Conservation (phyloP, 2,329 filamentous ascomycete genomes). For the Scolecobasidium constrictum region DNA sequence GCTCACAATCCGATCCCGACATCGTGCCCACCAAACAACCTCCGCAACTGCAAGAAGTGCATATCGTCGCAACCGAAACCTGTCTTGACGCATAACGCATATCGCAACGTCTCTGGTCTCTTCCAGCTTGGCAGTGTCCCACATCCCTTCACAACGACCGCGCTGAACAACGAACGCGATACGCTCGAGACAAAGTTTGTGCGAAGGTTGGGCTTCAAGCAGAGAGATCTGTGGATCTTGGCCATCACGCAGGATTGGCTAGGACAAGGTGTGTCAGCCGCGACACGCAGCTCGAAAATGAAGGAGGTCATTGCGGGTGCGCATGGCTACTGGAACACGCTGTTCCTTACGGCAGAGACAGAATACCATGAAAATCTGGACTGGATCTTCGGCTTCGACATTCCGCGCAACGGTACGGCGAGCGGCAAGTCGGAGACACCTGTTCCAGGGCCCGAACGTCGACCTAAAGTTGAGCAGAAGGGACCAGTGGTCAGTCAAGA, state of each 20-base stretch:
- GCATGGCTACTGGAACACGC: conserved; percentile 48
- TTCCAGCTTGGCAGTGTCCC: conserved; percentile 84
- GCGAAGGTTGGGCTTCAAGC: conserved; percentile 48
- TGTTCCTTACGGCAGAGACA: conserved; percentile 72
- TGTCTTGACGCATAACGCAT: conserved; percentile 55
- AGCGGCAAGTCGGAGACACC: conserved; percentile 46
- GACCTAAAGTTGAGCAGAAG: conserved; percentile 40
- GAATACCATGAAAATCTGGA: conserved; percentile 59
- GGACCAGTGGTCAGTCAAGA: conserved; percentile 39
- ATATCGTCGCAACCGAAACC: conserved; percentile 52
- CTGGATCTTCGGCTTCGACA: conserved; percentile 80
- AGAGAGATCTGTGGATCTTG: conserved; percentile 69
- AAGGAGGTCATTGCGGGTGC: conserved; percentile 73
- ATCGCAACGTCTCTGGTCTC: conserved; percentile 58
- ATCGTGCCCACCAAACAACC: conserved; percentile 74
- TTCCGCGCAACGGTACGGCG: conserved; percentile 47
- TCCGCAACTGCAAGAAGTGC: conserved; percentile 63
- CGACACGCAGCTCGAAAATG: conserved; percentile 58
- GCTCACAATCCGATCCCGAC: conserved; percentile 54
- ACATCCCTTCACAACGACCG: conserved; percentile 76
- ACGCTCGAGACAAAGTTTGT: conserved; percentile 31
- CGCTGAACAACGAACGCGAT: conserved; percentile 47
- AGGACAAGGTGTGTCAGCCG: conserved; percentile 50
- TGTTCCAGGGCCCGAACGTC: conserved; percentile 46
- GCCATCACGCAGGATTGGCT: conserved; percentile 60